Conservation (phyloP, 2,329 filamentous ascomycete genomes). For the Didymella segeticola region DNA sequence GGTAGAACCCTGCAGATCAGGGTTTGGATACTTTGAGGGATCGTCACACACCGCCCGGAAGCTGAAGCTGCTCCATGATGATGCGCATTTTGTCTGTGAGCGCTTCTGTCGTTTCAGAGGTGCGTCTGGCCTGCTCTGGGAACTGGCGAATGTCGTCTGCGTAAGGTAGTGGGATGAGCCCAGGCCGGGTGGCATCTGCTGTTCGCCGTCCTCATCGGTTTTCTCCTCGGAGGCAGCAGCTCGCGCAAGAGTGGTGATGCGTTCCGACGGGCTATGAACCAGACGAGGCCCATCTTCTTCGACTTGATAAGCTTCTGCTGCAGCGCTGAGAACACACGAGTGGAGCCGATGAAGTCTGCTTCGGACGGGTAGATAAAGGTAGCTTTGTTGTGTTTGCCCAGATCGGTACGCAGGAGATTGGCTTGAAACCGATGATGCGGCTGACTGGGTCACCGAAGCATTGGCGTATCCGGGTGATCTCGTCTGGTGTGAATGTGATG, state of each 20-base stretch:
- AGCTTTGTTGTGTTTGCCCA: constrained; percentile 87
- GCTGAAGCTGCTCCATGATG: constrained; percentile 83
- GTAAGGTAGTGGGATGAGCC: constrained; percentile 87
- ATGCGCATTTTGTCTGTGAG: constrained; percentile 83
- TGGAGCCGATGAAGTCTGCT: constrained; percentile 86
- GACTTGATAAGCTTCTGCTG: constrained; percentile 84
- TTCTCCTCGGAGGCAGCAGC: constrained; percentile 74
- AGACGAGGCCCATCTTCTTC: constrained; percentile 83
- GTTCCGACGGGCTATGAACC: constrained; percentile 86
- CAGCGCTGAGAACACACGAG: constrained; percentile 87
- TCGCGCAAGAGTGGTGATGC: constrained; percentile 81
- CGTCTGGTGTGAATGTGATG: constrained; percentile 83
- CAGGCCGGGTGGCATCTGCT: constrained; percentile 79
- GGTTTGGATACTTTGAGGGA: constrained; percentile 87
- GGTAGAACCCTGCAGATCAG: constrained; percentile 94
- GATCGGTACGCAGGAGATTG: constrained; percentile 72
- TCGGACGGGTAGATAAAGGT: constrained; percentile 95
- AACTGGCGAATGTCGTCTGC: constrained; percentile 84
- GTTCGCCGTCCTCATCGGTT: constrained; percentile 68
- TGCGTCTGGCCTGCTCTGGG: constrained; percentile 66
- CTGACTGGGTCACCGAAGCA: constrained; percentile 81
- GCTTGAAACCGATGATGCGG: constrained; percentile 93
- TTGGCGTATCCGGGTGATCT: constrained; percentile 76
- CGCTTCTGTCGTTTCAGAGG: constrained; percentile 62
- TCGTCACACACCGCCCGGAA: constrained; percentile 87